Evolutionary conservation across 164 flowering plant species (phyloP), one percentile per base, ranked within the genome.

Genomic region (Hamamelis virginiana): DNA sequence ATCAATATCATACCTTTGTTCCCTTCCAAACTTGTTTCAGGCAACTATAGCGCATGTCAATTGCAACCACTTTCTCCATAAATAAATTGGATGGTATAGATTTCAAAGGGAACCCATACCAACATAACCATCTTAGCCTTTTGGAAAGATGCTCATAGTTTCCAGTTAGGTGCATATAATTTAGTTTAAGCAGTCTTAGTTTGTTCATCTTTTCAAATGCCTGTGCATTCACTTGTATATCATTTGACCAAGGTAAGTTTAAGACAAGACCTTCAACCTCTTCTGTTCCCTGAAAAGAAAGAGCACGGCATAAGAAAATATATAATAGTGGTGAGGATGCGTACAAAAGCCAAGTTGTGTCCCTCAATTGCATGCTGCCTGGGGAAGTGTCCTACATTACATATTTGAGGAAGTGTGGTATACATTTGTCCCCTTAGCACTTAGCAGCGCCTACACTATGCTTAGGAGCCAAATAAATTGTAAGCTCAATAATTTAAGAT

Each of bases 221-320:
- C 15, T 18, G 15, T n/a, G 64, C 21, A 50, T 21, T 60, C 52
- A 50, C 50, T 9, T 41, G 0, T 38, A 59, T 1, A 18, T 62
- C 69, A 57, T 50, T 48, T 16, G 38, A 18, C 44, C 21, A 47
- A 22, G 55, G 25, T 23, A 21, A 18, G 33, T 77, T 43, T 0
- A 74, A 23, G 33, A 26, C n/a, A 25, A 76, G 64, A 15, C 68
- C 76, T 69, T 72, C 60, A 28, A 76, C 41, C 6, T 43, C 11
- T 9, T 22, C 46, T 33, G 76, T 76, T 51, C 73, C 80, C 80
- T 76, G 64, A 47, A 0, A 68, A 59, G 1, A 27, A 44, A 48
- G n/a, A 19, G 6, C 15, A 33, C 6, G 2, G 41, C 14, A 46
- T 33, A 25, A 46, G 11, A 14, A 14, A 46, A 33, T 33, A 6